Conservation (phyloP, 2,329 filamentous ascomycete genomes). For the Sclerotinia spermophila region DNA sequence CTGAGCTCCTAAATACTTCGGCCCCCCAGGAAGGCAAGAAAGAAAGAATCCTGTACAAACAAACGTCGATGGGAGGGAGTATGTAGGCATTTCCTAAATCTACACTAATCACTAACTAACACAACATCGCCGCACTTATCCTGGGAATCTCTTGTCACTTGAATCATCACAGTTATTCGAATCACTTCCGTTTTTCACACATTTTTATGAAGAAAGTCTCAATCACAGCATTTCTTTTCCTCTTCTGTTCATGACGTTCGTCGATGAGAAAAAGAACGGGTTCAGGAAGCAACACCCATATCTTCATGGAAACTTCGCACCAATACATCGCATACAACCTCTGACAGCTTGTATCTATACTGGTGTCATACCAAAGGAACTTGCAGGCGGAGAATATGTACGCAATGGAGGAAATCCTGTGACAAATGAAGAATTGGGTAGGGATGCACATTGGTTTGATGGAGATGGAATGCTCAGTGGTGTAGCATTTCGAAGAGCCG, state of each 20-base stretch:
- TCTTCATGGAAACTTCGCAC: slow-evolving; percentile 66
- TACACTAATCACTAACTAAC: neutral
- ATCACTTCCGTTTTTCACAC: neutral
- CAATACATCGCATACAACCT: slow-evolving; percentile 52
- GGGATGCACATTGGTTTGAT: slow-evolving; percentile 71
- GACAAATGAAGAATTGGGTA: slow-evolving; percentile 54
- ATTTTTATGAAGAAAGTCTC: neutral
- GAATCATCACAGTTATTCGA: neutral
- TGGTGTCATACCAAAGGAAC: slow-evolving; percentile 59
- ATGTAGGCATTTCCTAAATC: neutral
- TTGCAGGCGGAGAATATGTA: slow-evolving; percentile 67
- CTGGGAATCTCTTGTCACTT: neutral
- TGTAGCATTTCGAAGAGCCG: slow-evolving; percentile 53
- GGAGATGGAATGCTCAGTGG: slow-evolving; percentile 72
- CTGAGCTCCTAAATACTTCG: neutral
- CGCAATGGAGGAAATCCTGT: slow-evolving; percentile 69
- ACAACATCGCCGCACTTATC: neutral
- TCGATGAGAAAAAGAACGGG: slow-evolving; percentile 27
- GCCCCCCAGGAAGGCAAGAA: neutral
- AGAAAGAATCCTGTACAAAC: too few species aligned
- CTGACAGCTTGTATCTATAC: slow-evolving; percentile 55
- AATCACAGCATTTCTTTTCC: slow-evolving; percentile 24
- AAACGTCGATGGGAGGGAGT: neutral
- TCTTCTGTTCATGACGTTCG: slow-evolving; percentile 27
- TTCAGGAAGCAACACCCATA: slow-evolving; percentile 41